Evolutionary conservation across 2,329 filamentous ascomycete genomes (phyloP).

Genomic region (Ophiostoma quercus): DNA sequence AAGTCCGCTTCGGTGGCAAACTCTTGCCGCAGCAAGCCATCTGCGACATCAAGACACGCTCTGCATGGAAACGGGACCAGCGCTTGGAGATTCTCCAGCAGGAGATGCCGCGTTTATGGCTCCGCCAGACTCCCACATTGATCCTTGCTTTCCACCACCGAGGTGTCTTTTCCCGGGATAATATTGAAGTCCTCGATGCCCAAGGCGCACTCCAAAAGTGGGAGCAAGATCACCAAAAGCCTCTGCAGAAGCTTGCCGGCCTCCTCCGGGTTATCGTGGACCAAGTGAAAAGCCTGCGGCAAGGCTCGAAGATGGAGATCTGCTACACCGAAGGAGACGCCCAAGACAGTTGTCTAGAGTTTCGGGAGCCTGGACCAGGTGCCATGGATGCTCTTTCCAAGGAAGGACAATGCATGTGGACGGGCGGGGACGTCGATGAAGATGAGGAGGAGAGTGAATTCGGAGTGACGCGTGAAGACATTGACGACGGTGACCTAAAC

Average conservation of each 20-base stretch:
- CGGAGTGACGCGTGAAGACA: neutral
- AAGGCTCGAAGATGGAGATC: neutral
- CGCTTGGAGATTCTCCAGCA: slow-evolving; percentile 32
- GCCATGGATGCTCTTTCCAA: slow-evolving; percentile 8
- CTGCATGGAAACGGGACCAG: slow-evolving; percentile 26
- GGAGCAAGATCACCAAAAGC: slow-evolving; percentile 34
- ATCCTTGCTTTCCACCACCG: slow-evolving; percentile 39
- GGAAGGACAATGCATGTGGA: neutral
- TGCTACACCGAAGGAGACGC: neutral
- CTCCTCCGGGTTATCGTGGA: slow-evolving; percentile 30
- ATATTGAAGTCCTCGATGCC: slow-evolving; percentile 36
- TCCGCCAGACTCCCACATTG: slow-evolving; percentile 38
- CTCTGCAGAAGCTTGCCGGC: slow-evolving; percentile 33
- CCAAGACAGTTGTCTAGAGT: neutral
- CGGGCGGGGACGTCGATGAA: neutral
- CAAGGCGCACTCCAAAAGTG: slow-evolving; percentile 33
- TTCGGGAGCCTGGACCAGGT: neutral
- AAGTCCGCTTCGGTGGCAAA: slow-evolving; percentile 29
- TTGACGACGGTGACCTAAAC: neutral
- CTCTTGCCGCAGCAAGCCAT: slow-evolving; percentile 33
- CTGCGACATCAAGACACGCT: slow-evolving; percentile 45
- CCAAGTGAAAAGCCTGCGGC: neutral
- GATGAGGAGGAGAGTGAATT: neutral
- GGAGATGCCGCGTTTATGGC: slow-evolving; percentile 42
- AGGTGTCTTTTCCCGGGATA: slow-evolving; percentile 34